Percentiles rank a stretch among this genome's conserved stretches.
phyloP scores from a whole-genome alignment of 2,329 filamentous ascomycete species.

The Fusarium sambucinum region DNA sequence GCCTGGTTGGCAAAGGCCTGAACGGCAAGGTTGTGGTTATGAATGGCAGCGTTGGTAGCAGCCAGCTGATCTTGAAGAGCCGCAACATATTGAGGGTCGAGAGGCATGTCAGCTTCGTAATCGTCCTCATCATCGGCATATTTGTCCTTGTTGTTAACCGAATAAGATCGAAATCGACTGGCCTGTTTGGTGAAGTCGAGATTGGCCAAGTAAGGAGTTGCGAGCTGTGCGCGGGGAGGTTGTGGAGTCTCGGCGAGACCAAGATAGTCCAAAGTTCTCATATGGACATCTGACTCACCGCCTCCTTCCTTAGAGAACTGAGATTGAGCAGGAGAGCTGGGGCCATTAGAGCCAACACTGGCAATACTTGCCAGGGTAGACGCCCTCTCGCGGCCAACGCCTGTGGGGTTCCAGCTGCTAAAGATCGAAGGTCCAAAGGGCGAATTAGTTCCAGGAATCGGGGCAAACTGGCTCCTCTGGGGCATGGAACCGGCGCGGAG shows the following conservation, averaged over 20 bases:
- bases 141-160: constrained; percentile 97
- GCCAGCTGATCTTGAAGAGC: constrained; percentile 72
- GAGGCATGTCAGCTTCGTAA: constrained; percentile 67
- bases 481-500: constrained; percentile 95
- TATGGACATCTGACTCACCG: constrained; percentile 86
- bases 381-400: constrained; percentile 79
- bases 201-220: constrained; percentile 80
- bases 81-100: constrained; percentile 71
- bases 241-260: constrained; percentile 95
- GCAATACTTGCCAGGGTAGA: constrained; percentile 85
- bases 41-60: constrained; percentile 77
- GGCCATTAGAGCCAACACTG: constrained; percentile 91
- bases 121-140: constrained; percentile 92
- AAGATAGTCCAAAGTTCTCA: constrained; percentile 94
- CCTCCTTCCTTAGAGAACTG: constrained; percentile 87
- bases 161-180: constrained; percentile 95
- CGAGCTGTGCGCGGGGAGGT: constrained; percentile 78
- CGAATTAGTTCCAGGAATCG: constrained; percentile 65
- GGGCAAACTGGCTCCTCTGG: constrained; percentile 79
- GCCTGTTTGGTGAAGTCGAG: constrained; percentile 81
- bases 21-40: constrained; percentile 92
- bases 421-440: constrained; percentile 94
- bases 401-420: constrained; percentile 81
- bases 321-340: constrained; percentile 87
- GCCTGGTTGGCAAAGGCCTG: constrained; percentile 91